These are phyloP conservation scores for Beauveria sp. DNA, from an alignment of 2,329 filamentous ascomycete genomes.

Conservation along the genomic window DNA sequence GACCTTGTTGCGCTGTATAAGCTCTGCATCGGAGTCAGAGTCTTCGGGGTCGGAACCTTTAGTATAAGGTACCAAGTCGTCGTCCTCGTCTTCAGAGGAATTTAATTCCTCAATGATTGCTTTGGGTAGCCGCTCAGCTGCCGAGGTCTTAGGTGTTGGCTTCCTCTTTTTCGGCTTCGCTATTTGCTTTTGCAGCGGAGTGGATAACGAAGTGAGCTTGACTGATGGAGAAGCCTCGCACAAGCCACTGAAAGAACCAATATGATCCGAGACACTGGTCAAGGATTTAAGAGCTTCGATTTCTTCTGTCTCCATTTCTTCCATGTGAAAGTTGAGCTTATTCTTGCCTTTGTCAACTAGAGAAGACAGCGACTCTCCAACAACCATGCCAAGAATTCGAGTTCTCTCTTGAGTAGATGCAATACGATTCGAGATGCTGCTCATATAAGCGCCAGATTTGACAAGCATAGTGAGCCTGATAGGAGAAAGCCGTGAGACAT, in stretches of 20 bases:
- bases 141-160: slow-evolving; percentile 22
- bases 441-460: slow-evolving; percentile 66
- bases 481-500: slow-evolving; percentile 58
- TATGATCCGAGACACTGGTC: slow-evolving; percentile 50
- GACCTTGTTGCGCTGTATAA: slow-evolving; percentile 75
- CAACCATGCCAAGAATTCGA: slow-evolving; percentile 79
- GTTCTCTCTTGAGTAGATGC: slow-evolving; percentile 66
- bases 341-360: slow-evolving; percentile 62
- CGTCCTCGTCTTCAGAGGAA: slow-evolving; percentile 52
- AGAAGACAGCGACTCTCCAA: slow-evolving; percentile 64
- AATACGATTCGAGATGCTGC: slow-evolving; percentile 76
- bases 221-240: slow-evolving; percentile 15
- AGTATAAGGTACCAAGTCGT: slow-evolving; percentile 67
- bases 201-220: neutral
- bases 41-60: slow-evolving; percentile 89
- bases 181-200: slow-evolving; percentile 14
- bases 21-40: slow-evolving; percentile 84
- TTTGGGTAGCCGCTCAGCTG: slow-evolving; percentile 24
- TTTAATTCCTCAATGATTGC: slow-evolving; percentile 60
- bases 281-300: slow-evolving; percentile 68
- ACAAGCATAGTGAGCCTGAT: slow-evolving; percentile 61
- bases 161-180: slow-evolving; percentile 19
- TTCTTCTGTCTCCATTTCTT: slow-evolving; percentile 67
- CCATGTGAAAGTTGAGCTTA: slow-evolving; percentile 74
- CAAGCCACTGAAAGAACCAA: slow-evolving; percentile 52